Conservation (phyloP, 257 asterid genomes). For the Capsicum pubescens region DNA sequence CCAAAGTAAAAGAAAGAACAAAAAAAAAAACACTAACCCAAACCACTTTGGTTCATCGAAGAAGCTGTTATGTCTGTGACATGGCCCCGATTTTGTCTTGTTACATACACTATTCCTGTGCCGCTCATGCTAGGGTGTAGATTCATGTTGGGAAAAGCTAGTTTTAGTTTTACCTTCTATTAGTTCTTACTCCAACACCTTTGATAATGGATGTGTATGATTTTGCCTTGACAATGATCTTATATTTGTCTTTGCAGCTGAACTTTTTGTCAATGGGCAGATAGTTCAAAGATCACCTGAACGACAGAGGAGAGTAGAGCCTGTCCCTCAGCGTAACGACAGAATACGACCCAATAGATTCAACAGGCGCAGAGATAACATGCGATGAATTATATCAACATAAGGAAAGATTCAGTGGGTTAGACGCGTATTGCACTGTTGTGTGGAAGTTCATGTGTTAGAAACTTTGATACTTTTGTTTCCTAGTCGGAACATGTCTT, state of each 20-base stretch:
- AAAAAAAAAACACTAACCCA: neutral
- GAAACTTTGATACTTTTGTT: neutral
- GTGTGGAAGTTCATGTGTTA: neutral
- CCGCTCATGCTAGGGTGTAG: neutral
- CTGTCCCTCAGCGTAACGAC: constrained; percentile 31
- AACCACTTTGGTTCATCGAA: neutral
- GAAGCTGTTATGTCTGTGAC: neutral
- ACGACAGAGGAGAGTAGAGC: constrained; percentile 38
- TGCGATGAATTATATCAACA: constrained; percentile 1
- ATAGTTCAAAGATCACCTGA: constrained; percentile 36
- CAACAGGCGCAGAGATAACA: constrained; percentile 30
- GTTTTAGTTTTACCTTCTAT: neutral
- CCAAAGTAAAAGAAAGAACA: neutral
- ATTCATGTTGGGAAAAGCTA: neutral
- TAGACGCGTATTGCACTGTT: neutral
- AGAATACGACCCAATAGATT: constrained; percentile 28
- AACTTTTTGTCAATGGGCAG: constrained; percentile 35
- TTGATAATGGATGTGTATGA: neutral
- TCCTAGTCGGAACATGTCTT: neutral
- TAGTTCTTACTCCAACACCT: neutral
- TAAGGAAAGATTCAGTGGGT: neutral
- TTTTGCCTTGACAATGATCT: neutral
- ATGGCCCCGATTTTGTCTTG: neutral
- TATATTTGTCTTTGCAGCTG: constrained; percentile 24
- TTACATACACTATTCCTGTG: neutral